phyloP scores from a whole-genome alignment of 495 filamentous ascomycete species.

The Talaromyces proteolyticus region DNA sequence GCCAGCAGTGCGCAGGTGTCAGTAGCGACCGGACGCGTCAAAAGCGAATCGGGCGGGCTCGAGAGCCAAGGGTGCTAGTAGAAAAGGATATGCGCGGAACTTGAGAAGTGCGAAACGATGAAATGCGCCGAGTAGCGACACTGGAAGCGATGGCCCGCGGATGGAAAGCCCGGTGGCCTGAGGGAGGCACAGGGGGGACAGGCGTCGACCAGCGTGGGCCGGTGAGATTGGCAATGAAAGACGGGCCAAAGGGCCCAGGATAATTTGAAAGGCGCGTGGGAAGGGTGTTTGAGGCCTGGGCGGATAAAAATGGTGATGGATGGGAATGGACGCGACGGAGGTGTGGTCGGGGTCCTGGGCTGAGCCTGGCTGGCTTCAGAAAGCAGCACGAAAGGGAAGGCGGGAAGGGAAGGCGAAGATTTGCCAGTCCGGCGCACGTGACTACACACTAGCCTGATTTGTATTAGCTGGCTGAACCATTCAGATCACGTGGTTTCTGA shows the following conservation, averaged over 20 bases:
- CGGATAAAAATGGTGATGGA: slow-evolving; percentile 42
- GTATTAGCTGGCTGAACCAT: too few relatives aligned
- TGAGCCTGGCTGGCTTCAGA: slow-evolving; percentile 29
- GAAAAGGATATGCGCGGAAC: not conserved
- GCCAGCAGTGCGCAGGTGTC: too few relatives aligned
- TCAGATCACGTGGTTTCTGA: too few relatives aligned
- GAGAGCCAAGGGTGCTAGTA: not conserved
- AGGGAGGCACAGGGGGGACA: slow-evolving; percentile 4
- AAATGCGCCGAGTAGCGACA: not conserved
- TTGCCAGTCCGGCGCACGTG: slow-evolving; percentile 23
- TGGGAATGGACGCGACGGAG: slow-evolving; percentile 38
- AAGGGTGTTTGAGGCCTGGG: slow-evolving; percentile 27
- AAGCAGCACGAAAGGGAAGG: slow-evolving; percentile 15
- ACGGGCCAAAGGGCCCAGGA: slow-evolving; percentile 16
- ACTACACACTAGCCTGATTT: too few relatives aligned
- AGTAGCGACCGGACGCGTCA: not conserved
- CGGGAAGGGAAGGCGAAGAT: slow-evolving; percentile 18
- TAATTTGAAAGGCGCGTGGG: slow-evolving; percentile 19
- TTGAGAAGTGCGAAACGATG: not conserved
- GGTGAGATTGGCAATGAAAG: slow-evolving; percentile 2
- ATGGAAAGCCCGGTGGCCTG: not conserved
- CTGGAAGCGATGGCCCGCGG: not conserved
- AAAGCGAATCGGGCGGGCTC: not conserved
- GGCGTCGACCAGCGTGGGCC: not conserved
- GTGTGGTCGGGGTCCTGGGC: slow-evolving; percentile 37